Evolutionary conservation across 345 rosid genomes (phyloP), one percentile per base, ranked within the genome.

Genomic region (Reutealis trisperma): DNA sequence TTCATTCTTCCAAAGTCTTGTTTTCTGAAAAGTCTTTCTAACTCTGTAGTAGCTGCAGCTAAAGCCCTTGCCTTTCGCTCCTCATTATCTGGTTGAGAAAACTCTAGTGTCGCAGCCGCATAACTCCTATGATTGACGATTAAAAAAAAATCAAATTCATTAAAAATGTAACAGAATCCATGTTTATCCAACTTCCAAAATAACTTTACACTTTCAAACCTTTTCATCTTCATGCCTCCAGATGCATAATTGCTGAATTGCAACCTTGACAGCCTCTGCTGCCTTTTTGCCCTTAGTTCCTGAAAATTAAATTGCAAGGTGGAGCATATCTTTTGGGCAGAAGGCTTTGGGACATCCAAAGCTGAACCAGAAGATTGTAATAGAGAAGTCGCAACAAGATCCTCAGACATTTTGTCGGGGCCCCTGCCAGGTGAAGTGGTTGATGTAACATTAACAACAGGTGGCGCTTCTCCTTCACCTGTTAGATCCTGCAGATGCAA

Each of bases 1-100:
- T 93, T 90, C 98, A 96, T 93, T 87, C 83, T 88, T 74, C 84
- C 73, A 82, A 96, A 96, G 85, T 96, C 97, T 75, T 92, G 91
- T 83, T 93, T 96, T 66, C 82, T 86, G 87, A 96, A 96, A 78
- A 92, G 89, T 77, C 92, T 90, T 82, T 96, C 99, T 78, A 93
- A 80, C 83, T 96, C 99, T 44, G 87, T 85, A 54, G 91, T 88
- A 67, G 99, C 99, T 71, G 98, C 97, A 82, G 92, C 94, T 75
- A 92, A 86, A 81, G 92, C 93, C 70, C 87, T 80, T 78, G 88
- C 88, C 86, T 90, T 96, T 67, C 87, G 84, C 84, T 92, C 99
- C 81, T 90, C 98, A 77, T 91, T 88, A 73, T 89, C 94, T 19
- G 86, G 92, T 76, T 90, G 97, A 80, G 97, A 87, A 67, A 91